Conservation (phyloP, 2,329 filamentous ascomycete genomes). For the Lithohypha guttulata region DNA sequence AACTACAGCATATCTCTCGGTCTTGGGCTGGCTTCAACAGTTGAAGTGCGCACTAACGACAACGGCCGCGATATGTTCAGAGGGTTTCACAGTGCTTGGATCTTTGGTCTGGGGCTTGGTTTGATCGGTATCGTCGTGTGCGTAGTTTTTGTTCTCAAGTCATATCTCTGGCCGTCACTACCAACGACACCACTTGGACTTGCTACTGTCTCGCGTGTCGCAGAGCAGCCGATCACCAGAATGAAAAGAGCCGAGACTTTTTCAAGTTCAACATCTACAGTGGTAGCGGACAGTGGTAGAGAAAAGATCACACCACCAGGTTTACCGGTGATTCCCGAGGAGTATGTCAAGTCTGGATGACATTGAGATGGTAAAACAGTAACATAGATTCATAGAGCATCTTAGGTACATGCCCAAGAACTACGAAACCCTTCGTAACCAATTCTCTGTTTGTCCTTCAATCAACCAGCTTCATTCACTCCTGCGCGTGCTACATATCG, state of each 20-base stretch:
- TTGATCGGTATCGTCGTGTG: constrained; percentile 17
- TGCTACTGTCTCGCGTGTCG: background rate
- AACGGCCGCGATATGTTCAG: constrained; percentile 16
- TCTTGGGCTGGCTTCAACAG: constrained; percentile 22
- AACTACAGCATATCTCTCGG: constrained; percentile 24
- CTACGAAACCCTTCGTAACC: too few species aligned
- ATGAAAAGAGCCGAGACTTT: background rate
- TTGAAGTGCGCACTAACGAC: constrained; percentile 20
- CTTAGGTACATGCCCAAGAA: too few species aligned
- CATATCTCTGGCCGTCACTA: background rate
- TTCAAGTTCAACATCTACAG: background rate
- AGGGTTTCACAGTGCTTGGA: constrained; percentile 23
- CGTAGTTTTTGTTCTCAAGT: constrained; percentile 14
- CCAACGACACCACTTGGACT: background rate
- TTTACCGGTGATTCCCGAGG: background rate
- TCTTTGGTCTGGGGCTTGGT: constrained; percentile 22
- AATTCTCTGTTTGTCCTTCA: too few species aligned
- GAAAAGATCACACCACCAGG: background rate
- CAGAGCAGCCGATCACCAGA: background rate
- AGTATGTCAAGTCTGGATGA: background rate
- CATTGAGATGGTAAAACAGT: too few species aligned
- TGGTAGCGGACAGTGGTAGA: background rate
- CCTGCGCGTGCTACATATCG: too few species aligned
- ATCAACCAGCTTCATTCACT: too few species aligned
- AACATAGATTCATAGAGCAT: too few species aligned